Base-by-base conservation (phyloP, 2,329 filamentous ascomycete genomes). In the Hirsutella rhossiliensis region DNA sequence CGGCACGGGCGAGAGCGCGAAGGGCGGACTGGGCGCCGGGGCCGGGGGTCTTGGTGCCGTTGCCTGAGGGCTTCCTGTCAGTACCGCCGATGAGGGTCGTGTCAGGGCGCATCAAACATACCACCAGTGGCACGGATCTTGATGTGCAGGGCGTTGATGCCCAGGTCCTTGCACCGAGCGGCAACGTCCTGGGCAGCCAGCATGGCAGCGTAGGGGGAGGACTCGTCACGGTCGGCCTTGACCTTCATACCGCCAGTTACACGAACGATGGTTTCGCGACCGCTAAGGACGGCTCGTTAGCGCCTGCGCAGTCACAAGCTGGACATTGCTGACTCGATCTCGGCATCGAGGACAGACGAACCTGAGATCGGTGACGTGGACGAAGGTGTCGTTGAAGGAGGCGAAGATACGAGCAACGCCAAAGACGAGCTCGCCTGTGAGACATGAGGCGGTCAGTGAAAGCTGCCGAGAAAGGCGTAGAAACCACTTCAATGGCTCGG, bases 221-320 rank as follows among this genome's bases (percentile, higher is more conserved):
- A 97, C 80, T 98, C 92, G 76, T 98, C 92, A 80, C 92, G 90
- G 68, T 98, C 89, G 72, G 89, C 89, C 85, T 98, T 98, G 82
- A 98, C 92, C 82, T 98, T 98, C 92, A 98, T 98, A 68, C 94
- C 94, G 77, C 94, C 92, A 63, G 94, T 98, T 60, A 98, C 90
- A 87, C 92, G 89, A 82, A 82, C 87, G 78, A 98, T 96, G 75
- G 94, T 98, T 85, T 98, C 92, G 75, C 92, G 92, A 76, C 92
- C 92, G 75, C 87, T 94, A 76, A 69, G 78, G 8, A 28, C 11
- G 5, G 4, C 5, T 28, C 41, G 41, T 52, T 36, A 49, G 44
- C 41, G 5, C 27, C 13, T 39, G 23, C 27, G 5, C 13, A 28
- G 7, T 39, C 49, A 48, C 28, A 20, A 4, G 23, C 3, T 11